Evolutionary conservation across 345 rosid species (phyloP), one percentile per base, ranked within the genome.

Genomic region (Rhodamnia argentea): DNA sequence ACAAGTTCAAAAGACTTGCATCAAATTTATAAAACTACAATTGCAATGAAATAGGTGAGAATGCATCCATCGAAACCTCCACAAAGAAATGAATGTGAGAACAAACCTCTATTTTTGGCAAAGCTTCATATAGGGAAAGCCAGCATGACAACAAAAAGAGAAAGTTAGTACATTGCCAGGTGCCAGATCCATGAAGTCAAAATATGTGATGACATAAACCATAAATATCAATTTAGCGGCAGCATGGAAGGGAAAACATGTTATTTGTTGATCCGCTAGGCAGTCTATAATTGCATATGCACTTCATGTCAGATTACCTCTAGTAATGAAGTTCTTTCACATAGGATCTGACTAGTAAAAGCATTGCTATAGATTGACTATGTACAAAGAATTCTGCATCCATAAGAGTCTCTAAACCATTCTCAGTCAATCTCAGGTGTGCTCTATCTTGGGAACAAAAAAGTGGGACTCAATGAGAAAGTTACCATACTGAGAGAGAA

Each of bases 81-180:
- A 1, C 26, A n/a, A 54, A 82, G 56, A 50, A 42, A 82, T 16
- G 7, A 52, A 86, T 23, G 59, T 22, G 56, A 82, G 88, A 84
- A 89, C 88, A 86, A 90, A 95, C 95, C 99, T 96, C 99, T 92
- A 88, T 87, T 86, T 91, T 95, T 97, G 90, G 99, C 99, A 85
- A 92, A 97, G 91, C 99, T 97, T 91, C 93, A 89, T 9, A 50
- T 37, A 64, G 87, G 40, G 58, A 86, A 83, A 53, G 83, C 52
- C 89, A 86, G 88, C 85, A 91, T 53, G 81, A 87, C 83, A 93
- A 84, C 82, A 83, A 82, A 29, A 85, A 84, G 78, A 83, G 32
- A n/a, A 10, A 57, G 87, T 93, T 82, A 93, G 91, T 58, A 42
- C 52, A n/a, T 82, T 13, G 3, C 32, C 37, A 1, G 52, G 55